A percentile compares a stretch with the other conserved stretches of the same genome.
phyloP scores from a whole-genome alignment of 2,329 filamentous ascomycete species.

The Cyphellophora europaea region DNA sequence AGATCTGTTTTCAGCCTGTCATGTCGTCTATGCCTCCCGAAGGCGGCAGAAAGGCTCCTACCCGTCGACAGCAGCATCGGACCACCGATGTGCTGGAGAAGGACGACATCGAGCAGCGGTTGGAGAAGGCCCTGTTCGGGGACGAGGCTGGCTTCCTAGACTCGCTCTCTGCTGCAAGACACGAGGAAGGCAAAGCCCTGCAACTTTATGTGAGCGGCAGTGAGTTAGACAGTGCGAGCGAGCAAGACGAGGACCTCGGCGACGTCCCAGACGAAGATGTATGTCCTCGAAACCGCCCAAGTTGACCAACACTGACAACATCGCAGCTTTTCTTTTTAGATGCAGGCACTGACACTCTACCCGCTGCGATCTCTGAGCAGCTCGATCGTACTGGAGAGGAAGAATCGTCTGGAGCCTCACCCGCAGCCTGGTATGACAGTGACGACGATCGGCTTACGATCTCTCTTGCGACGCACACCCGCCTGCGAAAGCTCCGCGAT shows the following conservation, averaged over 20 bases:
- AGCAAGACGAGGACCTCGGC: slow-evolving; percentile 46
- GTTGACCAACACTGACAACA: no score
- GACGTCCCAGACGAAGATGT: slow-evolving; percentile 67
- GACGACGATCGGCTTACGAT: slow-evolving; percentile 84
- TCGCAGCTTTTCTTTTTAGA: slow-evolving; percentile 87
- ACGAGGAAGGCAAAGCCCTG: slow-evolving; percentile 27
- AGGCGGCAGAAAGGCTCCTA: no score
- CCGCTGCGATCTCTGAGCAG: slow-evolving; percentile 22
- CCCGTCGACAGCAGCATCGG: background rate
- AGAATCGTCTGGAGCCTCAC: no score
- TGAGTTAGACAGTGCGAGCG: slow-evolving; percentile 29
- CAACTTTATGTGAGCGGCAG: background rate
- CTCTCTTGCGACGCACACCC: slow-evolving; percentile 66
- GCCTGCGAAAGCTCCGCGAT: slow-evolving; percentile 72
- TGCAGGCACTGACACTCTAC: slow-evolving; percentile 42
- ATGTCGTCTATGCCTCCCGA: no score
- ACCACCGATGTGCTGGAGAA: slow-evolving; percentile 45
- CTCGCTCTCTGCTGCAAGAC: slow-evolving; percentile 48
- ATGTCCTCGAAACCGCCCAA: no score
- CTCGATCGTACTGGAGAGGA: no score
- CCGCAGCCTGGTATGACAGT: slow-evolving; percentile 78
- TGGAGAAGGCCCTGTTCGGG: slow-evolving; percentile 82
- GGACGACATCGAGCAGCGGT: slow-evolving; percentile 72
- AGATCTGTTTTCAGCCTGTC: no score
- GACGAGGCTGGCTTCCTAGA: slow-evolving; percentile 73